phyloP scores from a whole-genome alignment of 139 green algal genomes.

The Bryopsis sp. region DNA sequence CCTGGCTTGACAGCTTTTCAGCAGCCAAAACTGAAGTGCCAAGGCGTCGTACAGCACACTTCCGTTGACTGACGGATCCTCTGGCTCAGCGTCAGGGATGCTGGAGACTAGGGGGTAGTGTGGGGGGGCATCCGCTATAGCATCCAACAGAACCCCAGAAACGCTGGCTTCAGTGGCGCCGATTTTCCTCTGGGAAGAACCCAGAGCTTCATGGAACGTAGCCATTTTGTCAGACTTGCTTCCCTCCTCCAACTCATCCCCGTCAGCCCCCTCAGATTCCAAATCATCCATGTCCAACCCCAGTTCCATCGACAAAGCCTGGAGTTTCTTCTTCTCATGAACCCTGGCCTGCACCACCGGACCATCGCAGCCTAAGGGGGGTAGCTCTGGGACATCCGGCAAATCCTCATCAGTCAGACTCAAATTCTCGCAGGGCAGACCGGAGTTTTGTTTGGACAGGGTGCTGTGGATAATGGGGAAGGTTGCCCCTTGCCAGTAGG shows the following conservation, averaged over 20 bases:
- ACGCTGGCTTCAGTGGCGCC: neutral
- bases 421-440: neutral
- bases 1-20: conserved; percentile 44
- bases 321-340: conserved; percentile 8
- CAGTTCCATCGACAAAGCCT: neutral
- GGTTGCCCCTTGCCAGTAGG: conserved; percentile 78
- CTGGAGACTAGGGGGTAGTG: neutral
- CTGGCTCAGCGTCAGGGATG: neutral
- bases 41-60: conserved; percentile 43
- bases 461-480: conserved; percentile 59
- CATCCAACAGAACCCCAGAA: too few relatives aligned
- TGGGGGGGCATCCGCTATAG: too few relatives aligned
- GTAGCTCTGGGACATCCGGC: conserved; percentile 12
- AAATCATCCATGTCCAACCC: conserved; percentile 2
- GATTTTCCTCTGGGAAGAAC: neutral
- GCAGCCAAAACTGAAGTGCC: conserved; percentile 79
- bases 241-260: conserved; percentile 9
- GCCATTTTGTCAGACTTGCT: neutral
- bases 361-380: conserved; percentile 11
- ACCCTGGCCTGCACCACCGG: neutral
- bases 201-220: neutral
- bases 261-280: neutral
- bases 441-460: neutral
- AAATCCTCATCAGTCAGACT: neutral
- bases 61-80: neutral